Base-by-base conservation (phyloP, 2,329 filamentous ascomycete species). In the Coniella lustricola region DNA sequence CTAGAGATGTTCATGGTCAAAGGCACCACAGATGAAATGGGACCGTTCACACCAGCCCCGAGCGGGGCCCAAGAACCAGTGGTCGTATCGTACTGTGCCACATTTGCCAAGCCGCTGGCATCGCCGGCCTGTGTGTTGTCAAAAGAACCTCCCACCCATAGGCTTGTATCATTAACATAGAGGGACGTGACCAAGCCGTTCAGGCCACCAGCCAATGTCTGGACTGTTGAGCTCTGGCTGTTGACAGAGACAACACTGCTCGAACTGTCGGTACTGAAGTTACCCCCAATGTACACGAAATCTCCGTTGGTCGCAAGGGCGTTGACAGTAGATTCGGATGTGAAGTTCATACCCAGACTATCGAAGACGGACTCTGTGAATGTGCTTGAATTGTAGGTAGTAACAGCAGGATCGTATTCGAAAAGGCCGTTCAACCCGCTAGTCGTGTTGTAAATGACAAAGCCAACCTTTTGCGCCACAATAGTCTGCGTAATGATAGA, bases 111-210 rank as follows among this genome's bases (percentile, higher is more conserved):
- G 7, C 81, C 84, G n/a, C 75, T 62, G 12, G 73, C 76, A 2
- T 75, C 74, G 39, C 76, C 76, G 47, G 79, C 75, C 20, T 73
- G 73, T 0, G 88, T 90, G 60, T 85, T 82, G 45, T 82, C 86
- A 66, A 98, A 98, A 46, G 81, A 80, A 42, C 93, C 93, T 16
- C 88, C 93, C 38, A 93, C 82, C 59, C 87, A 98, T 12, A 96
- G 70, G 31, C 68, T 72, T 16, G 79, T 77, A 46, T 74, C 80
- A 49, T 86, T 79, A 21, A 82, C 67, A 51, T 85, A 77, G 70
- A 95, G 79, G 12, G 82, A 75, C 48, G 77, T 66, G n/a, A 98
- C 87, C 51, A 81, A 75, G 2, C 82, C 83, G 59, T 98, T 90
- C 34, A 98, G 72, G 3, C 93, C 90, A 40, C 84, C 82, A 22